A percentile compares a stretch with the other conserved stretches of the same genome.
These are phyloP conservation scores for Cladochytrium tenue DNA, from an alignment of 371 early-diverging fungal species.

Conservation along the genomic window DNA sequence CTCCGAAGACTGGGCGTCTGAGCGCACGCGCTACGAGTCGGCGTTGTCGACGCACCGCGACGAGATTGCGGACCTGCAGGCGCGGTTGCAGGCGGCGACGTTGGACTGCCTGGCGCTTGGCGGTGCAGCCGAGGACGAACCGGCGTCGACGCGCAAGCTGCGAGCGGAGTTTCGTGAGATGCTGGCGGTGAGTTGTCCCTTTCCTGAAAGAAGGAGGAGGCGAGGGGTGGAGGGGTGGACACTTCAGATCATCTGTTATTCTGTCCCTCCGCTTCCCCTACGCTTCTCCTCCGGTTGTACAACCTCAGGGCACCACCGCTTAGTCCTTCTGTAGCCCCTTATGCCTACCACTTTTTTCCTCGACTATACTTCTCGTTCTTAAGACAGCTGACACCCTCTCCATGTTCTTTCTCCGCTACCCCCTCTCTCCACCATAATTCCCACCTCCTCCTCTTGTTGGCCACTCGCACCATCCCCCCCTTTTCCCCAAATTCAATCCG, in stretches of 20 bases:
- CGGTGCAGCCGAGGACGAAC: slow-evolving; percentile 1
- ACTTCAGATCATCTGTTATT: too few relatives aligned
- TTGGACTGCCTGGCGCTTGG: slow-evolving; percentile 21
- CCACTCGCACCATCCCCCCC: background rate
- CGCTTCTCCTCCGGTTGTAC: too few relatives aligned
- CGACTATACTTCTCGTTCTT: too few relatives aligned
- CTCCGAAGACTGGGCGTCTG: slow-evolving; percentile 22
- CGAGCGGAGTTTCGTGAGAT: slow-evolving; percentile 36
- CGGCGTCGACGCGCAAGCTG: slow-evolving; percentile 25
- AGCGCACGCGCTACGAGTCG: slow-evolving; percentile 25
- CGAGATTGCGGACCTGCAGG: slow-evolving; percentile 22
- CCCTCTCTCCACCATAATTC: background rate
- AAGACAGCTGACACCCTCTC: too few relatives aligned
- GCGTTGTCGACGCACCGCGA: slow-evolving; percentile 11
- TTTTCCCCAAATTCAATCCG: background rate
- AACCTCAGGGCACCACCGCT: too few relatives aligned
- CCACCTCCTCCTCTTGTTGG: background rate
- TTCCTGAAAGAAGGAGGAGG: too few relatives aligned
- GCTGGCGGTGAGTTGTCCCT: slow-evolving; percentile 24
- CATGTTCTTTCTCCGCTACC: background rate
- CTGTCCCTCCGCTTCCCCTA: too few relatives aligned
- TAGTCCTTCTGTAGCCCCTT: too few relatives aligned
- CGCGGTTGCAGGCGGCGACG: slow-evolving; percentile 21
- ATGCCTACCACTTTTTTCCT: too few relatives aligned
- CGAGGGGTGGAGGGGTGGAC: too few relatives aligned